phyloP scores from a whole-genome alignment of 805 yeast species.

The Candida sonorensis region DNA sequence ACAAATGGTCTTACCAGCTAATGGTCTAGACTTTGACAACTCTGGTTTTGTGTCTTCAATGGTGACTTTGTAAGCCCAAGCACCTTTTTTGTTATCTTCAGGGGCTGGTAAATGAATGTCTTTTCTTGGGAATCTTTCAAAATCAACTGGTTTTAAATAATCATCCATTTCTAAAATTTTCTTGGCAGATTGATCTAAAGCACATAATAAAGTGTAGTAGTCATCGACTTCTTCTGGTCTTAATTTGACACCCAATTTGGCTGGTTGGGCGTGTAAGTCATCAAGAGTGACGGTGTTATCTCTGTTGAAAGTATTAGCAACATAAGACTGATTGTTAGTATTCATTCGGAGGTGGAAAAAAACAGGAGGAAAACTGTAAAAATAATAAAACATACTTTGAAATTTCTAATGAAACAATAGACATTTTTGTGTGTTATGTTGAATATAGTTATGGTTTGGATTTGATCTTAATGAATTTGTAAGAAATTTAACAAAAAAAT shows the following conservation, averaged over 20 bases:
- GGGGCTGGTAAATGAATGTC: conserved; percentile 19
- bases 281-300: conserved; percentile 21
- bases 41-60: conserved; percentile 22
- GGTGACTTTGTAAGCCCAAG: conserved; percentile 25
- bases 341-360: background rate
- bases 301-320: too few species aligned
- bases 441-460: too few species aligned
- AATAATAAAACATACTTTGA: conserved; percentile 12
- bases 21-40: conserved; percentile 25
- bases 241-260: conserved; percentile 19
- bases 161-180: conserved; percentile 24
- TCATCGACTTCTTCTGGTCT: conserved; percentile 19
- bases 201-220: conserved; percentile 21
- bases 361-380: too few species aligned
- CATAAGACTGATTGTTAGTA: background rate
- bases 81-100: conserved; percentile 23
- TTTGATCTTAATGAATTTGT: background rate
- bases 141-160: conserved; percentile 24
- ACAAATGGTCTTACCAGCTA: conserved; percentile 25
- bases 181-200: conserved; percentile 23
- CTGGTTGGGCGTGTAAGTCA: conserved; percentile 17
- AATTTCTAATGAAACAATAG: conserved; percentile 14
- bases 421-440: too few species aligned
- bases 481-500: too few species aligned
- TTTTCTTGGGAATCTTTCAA: conserved; percentile 27